Base-by-base conservation (phyloP, 768 basidiomycete genomes). In the Postia placenta region DNA sequence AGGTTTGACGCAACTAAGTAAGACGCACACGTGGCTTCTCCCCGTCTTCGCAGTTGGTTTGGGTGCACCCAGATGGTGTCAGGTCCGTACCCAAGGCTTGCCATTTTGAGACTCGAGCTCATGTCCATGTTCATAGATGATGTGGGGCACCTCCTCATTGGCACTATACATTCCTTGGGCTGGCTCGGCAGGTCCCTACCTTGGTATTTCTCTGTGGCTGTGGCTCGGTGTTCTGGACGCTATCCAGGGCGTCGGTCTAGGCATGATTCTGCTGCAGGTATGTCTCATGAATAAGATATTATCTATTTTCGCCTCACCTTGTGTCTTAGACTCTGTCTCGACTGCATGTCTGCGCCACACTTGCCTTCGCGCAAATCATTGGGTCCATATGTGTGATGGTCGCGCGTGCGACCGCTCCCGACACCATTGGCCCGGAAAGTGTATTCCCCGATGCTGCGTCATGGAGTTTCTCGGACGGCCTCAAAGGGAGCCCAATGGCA, bases 161-260 rank as follows among this genome's bases (percentile, higher is more conserved):
- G 93, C 90, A 3, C 69, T 93, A 14, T 96, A 95, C 63, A 85
- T 96, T 50, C 92, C 93, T 4, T 96, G 93, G 93, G 93, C 87
- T 2, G 92, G 93, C 11, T 62, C 62, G 11, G 81, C 75, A 3
- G 93, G 93, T 15, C 90, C 92, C 20, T 96, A 94, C 63, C 80
- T 95, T 48, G 91, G 91, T 37, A 78, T 92, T 24, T 87, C 85
- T 23, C 71, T 96, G 26, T 96, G 93, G 93, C 73, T 96, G 37
- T 96, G 93, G 93, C 76, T 96, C 9, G 93, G 93, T 60, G 93
- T 96, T 39, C 73, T 96, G 37, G 93, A 93, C 64, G 92, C 93
- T 27, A 74, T 96, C 30, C 93, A 96, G 64, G 93, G 93, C 66
- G 93, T 95, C 36, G 93, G 93, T 24, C 73, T 96, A 41, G 92